Evolutionary conservation across 164 flowering plant species (phyloP).

Genomic region (Stephania japonica): DNA sequence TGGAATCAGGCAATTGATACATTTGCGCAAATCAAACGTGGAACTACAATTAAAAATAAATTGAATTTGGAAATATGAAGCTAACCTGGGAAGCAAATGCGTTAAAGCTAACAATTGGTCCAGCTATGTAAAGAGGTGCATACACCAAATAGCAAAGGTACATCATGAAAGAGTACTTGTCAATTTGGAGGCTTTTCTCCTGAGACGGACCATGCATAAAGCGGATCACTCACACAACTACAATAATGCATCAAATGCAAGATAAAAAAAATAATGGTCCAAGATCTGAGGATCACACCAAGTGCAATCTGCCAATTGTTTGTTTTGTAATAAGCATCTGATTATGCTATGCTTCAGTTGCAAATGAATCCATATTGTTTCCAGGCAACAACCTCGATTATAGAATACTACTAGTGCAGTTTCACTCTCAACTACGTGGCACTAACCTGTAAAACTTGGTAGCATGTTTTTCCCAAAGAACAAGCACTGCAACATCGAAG

Average conservation of each 20-base stretch:
- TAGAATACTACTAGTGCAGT: no score
- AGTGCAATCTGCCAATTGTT: no score
- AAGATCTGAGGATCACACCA: no score
- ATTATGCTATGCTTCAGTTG: neutral
- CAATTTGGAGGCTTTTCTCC: conserved; percentile 56
- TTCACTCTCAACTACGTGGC: neutral
- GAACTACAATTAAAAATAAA: neutral
- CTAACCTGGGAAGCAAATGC: conserved; percentile 93
- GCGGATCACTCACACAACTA: conserved; percentile 8
- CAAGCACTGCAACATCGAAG: conserved; percentile 54
- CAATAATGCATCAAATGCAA: neutral
- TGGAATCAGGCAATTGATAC: neutral
- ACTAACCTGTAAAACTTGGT: conserved; percentile 55
- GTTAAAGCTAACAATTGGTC: conserved; percentile 89
- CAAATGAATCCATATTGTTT: neutral
- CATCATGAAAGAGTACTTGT: conserved; percentile 44
- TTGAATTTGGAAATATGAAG: conserved; percentile 2
- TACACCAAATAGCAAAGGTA: conserved; percentile 83
- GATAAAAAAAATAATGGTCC: no score
- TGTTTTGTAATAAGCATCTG: neutral
- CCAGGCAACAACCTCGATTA: neutral
- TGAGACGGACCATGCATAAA: conserved; percentile 26
- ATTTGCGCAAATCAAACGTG: neutral
- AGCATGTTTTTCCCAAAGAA: conserved; percentile 67
- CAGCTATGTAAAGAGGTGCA: conserved; percentile 96